Evolutionary conservation across 192 early-diverging fungal genomes (phyloP).

Genomic region (Globomyces pollinis-pini): DNA sequence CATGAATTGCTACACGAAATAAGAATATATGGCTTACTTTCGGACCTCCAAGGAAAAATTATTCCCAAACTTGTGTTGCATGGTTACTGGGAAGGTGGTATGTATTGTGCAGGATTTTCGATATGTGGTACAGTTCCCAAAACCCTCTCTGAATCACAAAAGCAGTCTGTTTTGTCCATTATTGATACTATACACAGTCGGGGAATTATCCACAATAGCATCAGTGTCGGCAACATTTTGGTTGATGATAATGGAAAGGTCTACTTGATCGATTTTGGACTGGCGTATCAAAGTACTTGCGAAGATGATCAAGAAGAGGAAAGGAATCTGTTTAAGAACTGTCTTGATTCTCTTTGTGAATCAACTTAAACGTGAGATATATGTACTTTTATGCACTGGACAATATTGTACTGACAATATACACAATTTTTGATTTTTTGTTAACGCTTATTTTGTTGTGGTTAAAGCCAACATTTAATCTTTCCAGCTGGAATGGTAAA

Average conservation of each 20-base stretch:
- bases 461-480: too few relatives aligned
- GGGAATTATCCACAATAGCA: not conserved
- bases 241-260: not conserved
- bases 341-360: too few relatives aligned
- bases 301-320: too few relatives aligned
- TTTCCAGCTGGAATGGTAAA: too few relatives aligned
- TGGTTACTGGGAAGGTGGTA: not conserved
- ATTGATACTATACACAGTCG: not conserved
- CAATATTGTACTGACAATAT: too few relatives aligned
- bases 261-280: not conserved
- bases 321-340: too few relatives aligned
- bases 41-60: not conserved
- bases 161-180: not conserved
- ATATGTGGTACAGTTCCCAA: not conserved
- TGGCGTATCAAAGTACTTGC: too few relatives aligned
- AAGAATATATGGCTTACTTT: not conserved
- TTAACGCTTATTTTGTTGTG: too few relatives aligned
- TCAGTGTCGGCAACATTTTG: not conserved
- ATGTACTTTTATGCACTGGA: too few relatives aligned
- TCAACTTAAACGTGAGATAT: too few relatives aligned
- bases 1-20: not conserved
- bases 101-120: not conserved
- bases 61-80: not conserved
- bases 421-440: too few relatives aligned
- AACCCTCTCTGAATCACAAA: not conserved